Conservation (phyloP, 192 early-diverging fungal species). For the Umbelopsis sp. region DNA sequence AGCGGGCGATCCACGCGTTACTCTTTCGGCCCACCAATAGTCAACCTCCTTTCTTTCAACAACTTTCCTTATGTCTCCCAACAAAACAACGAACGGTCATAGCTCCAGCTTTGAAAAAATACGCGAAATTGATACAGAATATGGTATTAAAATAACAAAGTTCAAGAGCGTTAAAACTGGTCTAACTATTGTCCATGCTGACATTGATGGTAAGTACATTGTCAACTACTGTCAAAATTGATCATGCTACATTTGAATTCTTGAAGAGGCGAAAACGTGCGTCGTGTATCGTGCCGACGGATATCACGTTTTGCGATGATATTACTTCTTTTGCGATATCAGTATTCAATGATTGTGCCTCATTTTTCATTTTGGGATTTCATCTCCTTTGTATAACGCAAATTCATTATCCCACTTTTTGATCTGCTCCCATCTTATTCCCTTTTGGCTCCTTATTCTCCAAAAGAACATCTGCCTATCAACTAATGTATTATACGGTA, state of each 20-base stretch:
- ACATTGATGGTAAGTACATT: slow-evolving; percentile 50
- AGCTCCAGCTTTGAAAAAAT: slow-evolving; percentile 48
- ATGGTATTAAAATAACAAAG: slow-evolving; percentile 54
- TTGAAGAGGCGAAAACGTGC: too few species aligned
- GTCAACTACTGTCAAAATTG: not conserved
- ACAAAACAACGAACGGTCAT: slow-evolving; percentile 19
- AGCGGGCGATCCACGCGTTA: slow-evolving; percentile 15
- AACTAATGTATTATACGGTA: not conserved
- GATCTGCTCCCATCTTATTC: not conserved
- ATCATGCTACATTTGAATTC: not conserved
- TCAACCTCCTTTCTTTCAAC: slow-evolving; percentile 24
- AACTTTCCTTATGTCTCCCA: slow-evolving; percentile 2
- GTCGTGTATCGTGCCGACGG: too few species aligned
- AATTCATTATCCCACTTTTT: not conserved
- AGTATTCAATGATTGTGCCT: too few species aligned
- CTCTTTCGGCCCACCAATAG: not conserved
- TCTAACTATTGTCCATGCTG: slow-evolving; percentile 54
- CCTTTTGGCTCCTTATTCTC: not conserved
- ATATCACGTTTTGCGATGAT: too few species aligned
- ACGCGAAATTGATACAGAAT: slow-evolving; percentile 47
- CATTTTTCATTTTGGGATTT: too few species aligned
- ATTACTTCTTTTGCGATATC: too few species aligned
- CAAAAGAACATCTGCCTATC: too few species aligned
- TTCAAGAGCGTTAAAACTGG: slow-evolving; percentile 52
- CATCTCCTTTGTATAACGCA: not conserved